phyloP scores from a whole-genome alignment of 176 grass and related monocot genomes.

The Aegilops sharonensis region DNA sequence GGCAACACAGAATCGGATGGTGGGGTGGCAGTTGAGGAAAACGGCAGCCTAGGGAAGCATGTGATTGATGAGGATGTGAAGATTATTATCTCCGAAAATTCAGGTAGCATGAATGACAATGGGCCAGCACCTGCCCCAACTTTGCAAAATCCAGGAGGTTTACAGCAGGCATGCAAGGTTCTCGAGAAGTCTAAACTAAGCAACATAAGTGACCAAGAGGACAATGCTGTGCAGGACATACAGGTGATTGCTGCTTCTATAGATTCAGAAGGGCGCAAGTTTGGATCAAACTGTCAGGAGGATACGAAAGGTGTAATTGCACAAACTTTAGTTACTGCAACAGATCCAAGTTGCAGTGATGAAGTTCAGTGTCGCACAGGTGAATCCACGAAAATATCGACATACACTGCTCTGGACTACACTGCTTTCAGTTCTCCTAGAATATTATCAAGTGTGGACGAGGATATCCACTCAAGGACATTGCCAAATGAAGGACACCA shows the following conservation, averaged over 20 bases:
- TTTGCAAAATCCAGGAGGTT: slow-evolving; percentile 50
- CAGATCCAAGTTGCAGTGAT: slow-evolving; percentile 43
- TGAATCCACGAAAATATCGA: slow-evolving; percentile 31
- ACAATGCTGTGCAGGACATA: slow-evolving; percentile 62
- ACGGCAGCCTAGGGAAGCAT: slow-evolving; percentile 17
- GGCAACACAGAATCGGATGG: slow-evolving; percentile 31
- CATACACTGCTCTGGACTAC: slow-evolving; percentile 39
- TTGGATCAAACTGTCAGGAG: slow-evolving; percentile 46
- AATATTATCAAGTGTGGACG: slow-evolving; percentile 30
- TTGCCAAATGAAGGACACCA: slow-evolving; percentile 24
- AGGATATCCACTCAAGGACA: slow-evolving; percentile 27
- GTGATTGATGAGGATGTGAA: slow-evolving; percentile 47
- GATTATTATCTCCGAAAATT: slow-evolving; percentile 44
- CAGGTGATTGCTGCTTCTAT: slow-evolving; percentile 58
- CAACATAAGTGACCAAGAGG: slow-evolving; percentile 35
- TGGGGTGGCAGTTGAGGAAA: slow-evolving; percentile 27
- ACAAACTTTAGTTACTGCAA: slow-evolving; percentile 49
- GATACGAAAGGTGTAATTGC: slow-evolving; percentile 67
- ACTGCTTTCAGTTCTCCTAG: slow-evolving; percentile 30
- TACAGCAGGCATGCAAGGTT: slow-evolving; percentile 46
- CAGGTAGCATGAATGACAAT: slow-evolving; percentile 29
- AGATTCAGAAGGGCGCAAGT: slow-evolving; percentile 41
- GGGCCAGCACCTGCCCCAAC: not conserved
- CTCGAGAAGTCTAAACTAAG: slow-evolving; percentile 34
- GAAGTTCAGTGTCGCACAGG: slow-evolving; percentile 33